Percentiles rank a stretch among this genome's conserved stretches.
Evolutionary conservation across 1,139 yeast species (phyloP).

Genomic region (Candida albicans): DNA sequence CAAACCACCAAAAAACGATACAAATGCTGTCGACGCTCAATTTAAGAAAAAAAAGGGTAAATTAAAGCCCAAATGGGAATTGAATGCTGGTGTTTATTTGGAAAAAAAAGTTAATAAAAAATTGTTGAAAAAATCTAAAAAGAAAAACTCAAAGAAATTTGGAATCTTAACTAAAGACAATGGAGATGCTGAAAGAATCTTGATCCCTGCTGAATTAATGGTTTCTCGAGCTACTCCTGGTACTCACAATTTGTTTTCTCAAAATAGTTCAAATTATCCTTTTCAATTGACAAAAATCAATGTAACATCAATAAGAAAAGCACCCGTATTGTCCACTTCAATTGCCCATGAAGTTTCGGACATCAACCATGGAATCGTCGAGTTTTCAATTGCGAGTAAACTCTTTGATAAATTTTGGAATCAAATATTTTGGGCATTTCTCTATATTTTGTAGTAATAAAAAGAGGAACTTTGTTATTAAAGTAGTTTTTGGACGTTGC

Average conservation of each 20-base stretch:
- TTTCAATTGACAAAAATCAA: neutral
- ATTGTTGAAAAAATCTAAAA: constrained; percentile 9
- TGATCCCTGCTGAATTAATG: constrained; percentile 8
- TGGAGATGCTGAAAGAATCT: constrained; percentile 1
- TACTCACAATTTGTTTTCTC: constrained; percentile 13
- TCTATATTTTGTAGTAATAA: constrained; percentile 4
- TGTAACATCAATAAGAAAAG: neutral
- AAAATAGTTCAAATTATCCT: constrained; percentile 5
- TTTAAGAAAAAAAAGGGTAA: constrained; percentile 10
- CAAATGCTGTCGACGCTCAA: constrained; percentile 4
- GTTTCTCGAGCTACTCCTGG: constrained; percentile 12
- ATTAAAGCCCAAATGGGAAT: constrained; percentile 14
- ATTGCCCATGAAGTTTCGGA: neutral
- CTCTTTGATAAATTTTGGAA: neutral
- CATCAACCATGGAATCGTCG: neutral
- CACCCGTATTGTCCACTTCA: neutral
- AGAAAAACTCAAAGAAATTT: constrained; percentile 5
- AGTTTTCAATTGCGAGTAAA: neutral
- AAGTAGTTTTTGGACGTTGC: neutral
- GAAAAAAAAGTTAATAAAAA: constrained; percentile 15
- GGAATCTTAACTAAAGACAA: constrained; percentile 4
- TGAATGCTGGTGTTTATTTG: constrained; percentile 13
- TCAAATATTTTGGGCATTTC: constrained; percentile 1
- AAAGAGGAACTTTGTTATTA: neutral
- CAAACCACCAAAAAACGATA: constrained; percentile 2